Base-by-base conservation (phyloP, 2,329 filamentous ascomycete species). In the Pyrenophora graminea region DNA sequence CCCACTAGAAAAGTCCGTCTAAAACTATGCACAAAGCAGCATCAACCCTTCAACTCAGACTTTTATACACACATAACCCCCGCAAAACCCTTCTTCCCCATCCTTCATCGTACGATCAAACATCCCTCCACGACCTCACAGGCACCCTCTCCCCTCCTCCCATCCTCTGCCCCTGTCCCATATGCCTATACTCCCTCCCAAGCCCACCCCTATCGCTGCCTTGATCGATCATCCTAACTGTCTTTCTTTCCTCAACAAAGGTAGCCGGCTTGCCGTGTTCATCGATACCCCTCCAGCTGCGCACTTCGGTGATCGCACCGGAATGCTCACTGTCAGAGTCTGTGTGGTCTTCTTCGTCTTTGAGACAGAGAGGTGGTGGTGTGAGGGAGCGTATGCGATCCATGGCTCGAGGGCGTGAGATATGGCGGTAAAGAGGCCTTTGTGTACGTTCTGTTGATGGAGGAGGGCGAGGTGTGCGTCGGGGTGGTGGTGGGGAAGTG, bases 241-340 rank as follows among this genome's bases (percentile, higher is more conserved):
- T 53, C 27, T 48, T 55, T 19, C 55, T 61, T 50, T 69, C 62
- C 39, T 68, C 67, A 3, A 68, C 55, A 45, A 63, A 69, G 0
- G 56, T 69, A 42, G 58, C 56, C 6, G 62, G 63, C 21, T 60
- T 18, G 1, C 68, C 68, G 39, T 66, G 62, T 50, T 69, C 68
- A 50, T 70, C 68, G 4, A 65, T 44, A 2, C 62, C 68, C 19
- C 44, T 65, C 59, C 61, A 71, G n/a, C 42, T 63, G 44, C 62
- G 59, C 12, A 61, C 55, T 18, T 60, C 56, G 5, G 54, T 53
- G n/a, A 62, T 10, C 9, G 56, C 55, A 3, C 53, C 62, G 3
- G 50, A 52, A 10, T 47, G 48, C 3, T 61, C 61, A 31, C 65
- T 68, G 18, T 59, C 66, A 8, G 64, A 64, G 15, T 65, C 66